Percentiles rank a stretch among this genome's conserved stretches.
These are phyloP conservation scores for Pythium guiyangense DNA, from an alignment of 352 stramenopile species.

Conservation along the genomic window DNA sequence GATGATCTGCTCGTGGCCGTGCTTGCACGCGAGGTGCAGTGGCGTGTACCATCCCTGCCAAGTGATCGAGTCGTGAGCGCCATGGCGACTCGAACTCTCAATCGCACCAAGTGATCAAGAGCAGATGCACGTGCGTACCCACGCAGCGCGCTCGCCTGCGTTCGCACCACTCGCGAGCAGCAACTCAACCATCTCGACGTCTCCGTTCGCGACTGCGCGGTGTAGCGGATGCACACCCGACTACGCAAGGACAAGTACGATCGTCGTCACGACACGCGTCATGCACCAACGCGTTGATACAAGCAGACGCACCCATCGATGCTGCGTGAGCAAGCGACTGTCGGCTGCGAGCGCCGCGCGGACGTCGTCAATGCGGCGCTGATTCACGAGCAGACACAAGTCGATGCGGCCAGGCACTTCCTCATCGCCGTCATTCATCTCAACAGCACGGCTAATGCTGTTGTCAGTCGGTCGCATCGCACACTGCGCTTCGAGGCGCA, in stretches of 20 bases:
- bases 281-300: background rate
- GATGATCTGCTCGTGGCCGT: conserved; percentile 55
- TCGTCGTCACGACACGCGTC: background rate
- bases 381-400: conserved; percentile 53
- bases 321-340: conserved; percentile 29
- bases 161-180: conserved; percentile 44
- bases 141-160: conserved; percentile 54
- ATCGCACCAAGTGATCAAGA: background rate
- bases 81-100: no score
- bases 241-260: conserved; percentile 15
- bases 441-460: background rate
- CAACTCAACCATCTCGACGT: conserved; percentile 37
- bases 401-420: conserved; percentile 14
- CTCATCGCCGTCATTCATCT: background rate
- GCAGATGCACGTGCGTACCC: conserved; percentile 33
- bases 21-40: conserved; percentile 72
- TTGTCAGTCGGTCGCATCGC: background rate
- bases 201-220: conserved; percentile 43
- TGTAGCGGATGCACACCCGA: conserved; percentile 62
- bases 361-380: conserved; percentile 30
- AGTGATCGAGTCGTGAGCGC: background rate
- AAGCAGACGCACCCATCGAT: conserved; percentile 50
- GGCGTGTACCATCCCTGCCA: conserved; percentile 69
- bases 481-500: no score
- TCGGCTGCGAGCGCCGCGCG: conserved; percentile 24